phyloP scores from a whole-genome alignment of 2,329 filamentous ascomycete species.

The Ceratocystis papillata region DNA sequence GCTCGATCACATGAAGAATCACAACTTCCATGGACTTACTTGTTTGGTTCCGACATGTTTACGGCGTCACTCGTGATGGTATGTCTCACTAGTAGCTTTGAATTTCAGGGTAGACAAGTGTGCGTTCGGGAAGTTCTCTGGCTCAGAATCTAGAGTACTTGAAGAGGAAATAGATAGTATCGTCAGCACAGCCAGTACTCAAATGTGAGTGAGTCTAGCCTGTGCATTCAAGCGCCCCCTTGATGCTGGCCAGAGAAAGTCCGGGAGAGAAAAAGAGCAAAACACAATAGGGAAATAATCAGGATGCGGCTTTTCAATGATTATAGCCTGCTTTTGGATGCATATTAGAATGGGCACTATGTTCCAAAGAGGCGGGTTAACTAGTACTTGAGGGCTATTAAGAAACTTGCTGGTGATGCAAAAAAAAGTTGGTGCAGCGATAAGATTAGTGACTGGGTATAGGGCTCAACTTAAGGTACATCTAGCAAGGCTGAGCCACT shows the following conservation, averaged over 20 bases:
- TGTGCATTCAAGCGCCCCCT: not conserved
- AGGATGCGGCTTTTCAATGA: not conserved
- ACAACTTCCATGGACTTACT: not conserved
- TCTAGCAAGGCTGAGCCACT: not conserved
- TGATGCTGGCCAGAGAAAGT: conserved; percentile 3
- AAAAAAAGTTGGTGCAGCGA: conserved; percentile 2
- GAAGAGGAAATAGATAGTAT: not conserved
- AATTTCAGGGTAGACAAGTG: not conserved
- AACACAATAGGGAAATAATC: not conserved
- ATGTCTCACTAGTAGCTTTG: not conserved
- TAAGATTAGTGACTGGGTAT: conserved; percentile 9
- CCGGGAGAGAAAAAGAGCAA: not conserved
- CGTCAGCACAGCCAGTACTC: not conserved
- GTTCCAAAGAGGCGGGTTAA: not conserved
- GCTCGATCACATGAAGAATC: conserved; percentile 1
- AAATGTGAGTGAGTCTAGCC: not conserved
- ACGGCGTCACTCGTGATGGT: not conserved
- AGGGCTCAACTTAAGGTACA: not conserved
- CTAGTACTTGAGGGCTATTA: not conserved
- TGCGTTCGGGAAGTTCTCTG: not conserved
- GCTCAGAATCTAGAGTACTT: conserved; percentile 3
- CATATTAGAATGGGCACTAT: not conserved
- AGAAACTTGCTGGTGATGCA: not conserved
- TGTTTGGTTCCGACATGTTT: conserved; percentile 6
- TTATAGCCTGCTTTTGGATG: not conserved